phyloP scores from a whole-genome alignment of 2,329 filamentous ascomycete genomes.

The Niveomyces coronatus region DNA sequence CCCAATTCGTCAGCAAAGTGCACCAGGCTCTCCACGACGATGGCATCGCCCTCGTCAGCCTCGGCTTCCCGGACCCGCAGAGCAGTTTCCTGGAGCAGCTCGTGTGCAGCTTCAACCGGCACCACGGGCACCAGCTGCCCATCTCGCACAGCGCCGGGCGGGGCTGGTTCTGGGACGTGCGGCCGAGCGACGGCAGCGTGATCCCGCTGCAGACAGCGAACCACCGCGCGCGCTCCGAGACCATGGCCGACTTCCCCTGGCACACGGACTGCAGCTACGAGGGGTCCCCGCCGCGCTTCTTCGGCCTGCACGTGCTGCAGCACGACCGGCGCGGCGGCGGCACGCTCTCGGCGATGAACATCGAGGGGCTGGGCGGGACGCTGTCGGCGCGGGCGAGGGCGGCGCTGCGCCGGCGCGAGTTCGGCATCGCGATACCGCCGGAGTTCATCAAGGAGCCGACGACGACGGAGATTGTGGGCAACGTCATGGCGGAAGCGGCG shows the following conservation, averaged over 20 bases:
- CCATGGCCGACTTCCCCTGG: conserved; percentile 32
- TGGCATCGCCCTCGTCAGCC: conserved; percentile 26
- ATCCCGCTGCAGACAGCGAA: conserved; percentile 21
- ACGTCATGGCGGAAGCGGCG: conserved; percentile 10
- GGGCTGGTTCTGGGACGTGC: conserved; percentile 36
- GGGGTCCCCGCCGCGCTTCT: conserved; percentile 23
- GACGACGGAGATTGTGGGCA: conserved; percentile 9
- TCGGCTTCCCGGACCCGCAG: conserved; percentile 22
- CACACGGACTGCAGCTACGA: conserved; percentile 36
- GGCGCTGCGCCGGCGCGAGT: conserved; percentile 18
- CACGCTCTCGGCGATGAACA: conserved; percentile 28
- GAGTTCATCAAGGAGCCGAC: conserved; percentile 24
- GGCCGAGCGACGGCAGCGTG: conserved; percentile 17
- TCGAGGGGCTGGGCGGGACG: conserved; percentile 15
- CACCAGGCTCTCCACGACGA: neutral
- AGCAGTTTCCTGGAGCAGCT: conserved; percentile 26
- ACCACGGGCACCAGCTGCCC: conserved; percentile 26
- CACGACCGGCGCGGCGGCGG: conserved; percentile 30
- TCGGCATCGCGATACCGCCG: conserved; percentile 20
- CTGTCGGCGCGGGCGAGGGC: conserved; percentile 15
- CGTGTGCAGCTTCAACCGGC: conserved; percentile 22
- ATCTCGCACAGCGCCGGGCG: conserved; percentile 29
- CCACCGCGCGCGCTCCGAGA: conserved; percentile 26
- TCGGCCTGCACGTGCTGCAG: conserved; percentile 32
- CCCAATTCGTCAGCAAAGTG: neutral